A percentile compares a stretch with the other conserved stretches of the same genome.
phyloP scores from a whole-genome alignment of 192 early-diverging fungal species.

The Coemansia sp. region DNA sequence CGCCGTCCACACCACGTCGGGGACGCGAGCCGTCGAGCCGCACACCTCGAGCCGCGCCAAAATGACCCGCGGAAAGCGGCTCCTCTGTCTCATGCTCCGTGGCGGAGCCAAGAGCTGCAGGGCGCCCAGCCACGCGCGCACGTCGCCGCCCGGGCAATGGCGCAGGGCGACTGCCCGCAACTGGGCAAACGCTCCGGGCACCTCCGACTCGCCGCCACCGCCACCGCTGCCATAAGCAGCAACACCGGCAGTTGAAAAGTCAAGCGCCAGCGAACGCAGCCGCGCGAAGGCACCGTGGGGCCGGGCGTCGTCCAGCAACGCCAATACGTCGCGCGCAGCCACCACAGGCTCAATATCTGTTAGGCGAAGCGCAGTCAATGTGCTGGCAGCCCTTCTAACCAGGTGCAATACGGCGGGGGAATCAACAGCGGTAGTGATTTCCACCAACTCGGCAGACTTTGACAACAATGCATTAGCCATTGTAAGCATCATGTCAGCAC shows the following conservation, averaged over 20 bases:
- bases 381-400: not conserved
- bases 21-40: too few species aligned
- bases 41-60: too few species aligned
- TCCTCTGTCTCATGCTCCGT: too few species aligned
- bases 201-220: not conserved
- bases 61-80: too few species aligned
- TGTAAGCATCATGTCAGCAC: too few species aligned
- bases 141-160: constrained; percentile 3
- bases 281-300: not conserved
- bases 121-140: not conserved
- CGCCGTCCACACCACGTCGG: too few species aligned
- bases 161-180: not conserved
- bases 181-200: not conserved
- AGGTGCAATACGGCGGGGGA: not conserved
- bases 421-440: too few species aligned
- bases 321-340: constrained; percentile 5
- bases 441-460: too few species aligned
- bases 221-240: not conserved
- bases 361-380: not conserved
- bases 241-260: not conserved
- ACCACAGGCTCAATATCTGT: not conserved
- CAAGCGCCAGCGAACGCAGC: not conserved
- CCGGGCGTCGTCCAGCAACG: not conserved
- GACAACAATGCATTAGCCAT: too few species aligned
- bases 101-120: not conserved